Conservation (phyloP, 805 yeast species). For the Huiozyma sinensis region DNA sequence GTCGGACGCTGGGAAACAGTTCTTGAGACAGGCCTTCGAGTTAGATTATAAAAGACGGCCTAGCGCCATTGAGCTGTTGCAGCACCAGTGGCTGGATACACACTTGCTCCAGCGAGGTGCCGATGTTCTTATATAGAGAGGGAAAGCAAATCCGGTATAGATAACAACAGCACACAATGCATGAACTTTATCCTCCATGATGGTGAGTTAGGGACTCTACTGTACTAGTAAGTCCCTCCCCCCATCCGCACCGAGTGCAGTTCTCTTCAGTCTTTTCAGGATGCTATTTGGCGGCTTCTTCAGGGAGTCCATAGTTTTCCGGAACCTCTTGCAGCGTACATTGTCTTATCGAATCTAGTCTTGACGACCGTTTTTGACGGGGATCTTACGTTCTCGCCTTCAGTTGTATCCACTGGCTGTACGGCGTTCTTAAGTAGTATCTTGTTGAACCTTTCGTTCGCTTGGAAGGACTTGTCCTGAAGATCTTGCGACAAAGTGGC, state of each 20-base stretch:
- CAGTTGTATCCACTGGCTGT: constrained; percentile 9
- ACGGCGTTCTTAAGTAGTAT: constrained; percentile 13
- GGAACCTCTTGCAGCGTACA: constrained; percentile 50
- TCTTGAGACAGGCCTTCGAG: constrained; percentile 58
- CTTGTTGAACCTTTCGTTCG: constrained; percentile 17
- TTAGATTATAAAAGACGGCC: constrained; percentile 67
- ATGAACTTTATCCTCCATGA: too few species aligned
- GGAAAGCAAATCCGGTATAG: too few species aligned
- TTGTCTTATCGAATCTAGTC: constrained; percentile 37
- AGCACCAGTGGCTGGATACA: constrained; percentile 35
- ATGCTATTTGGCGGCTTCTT: neutral
- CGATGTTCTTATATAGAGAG: neutral
- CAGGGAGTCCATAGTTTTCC: constrained; percentile 53
- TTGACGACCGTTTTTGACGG: constrained; percentile 19
- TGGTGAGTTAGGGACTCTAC: too few species aligned
- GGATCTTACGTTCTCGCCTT: constrained; percentile 18
- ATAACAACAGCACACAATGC: too few species aligned
- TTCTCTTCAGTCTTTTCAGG: too few species aligned
- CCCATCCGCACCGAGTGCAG: too few species aligned
- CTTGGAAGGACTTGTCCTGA: constrained; percentile 16
- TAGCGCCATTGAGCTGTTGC: constrained; percentile 55
- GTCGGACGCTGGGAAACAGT: constrained; percentile 56
- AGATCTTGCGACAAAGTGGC: constrained; percentile 16
- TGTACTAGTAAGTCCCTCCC: too few species aligned
- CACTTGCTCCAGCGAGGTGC: constrained; percentile 1